Evolutionary conservation across 192 early-diverging fungal genomes (phyloP).

Genomic region (Thamnidium elegans): DNA sequence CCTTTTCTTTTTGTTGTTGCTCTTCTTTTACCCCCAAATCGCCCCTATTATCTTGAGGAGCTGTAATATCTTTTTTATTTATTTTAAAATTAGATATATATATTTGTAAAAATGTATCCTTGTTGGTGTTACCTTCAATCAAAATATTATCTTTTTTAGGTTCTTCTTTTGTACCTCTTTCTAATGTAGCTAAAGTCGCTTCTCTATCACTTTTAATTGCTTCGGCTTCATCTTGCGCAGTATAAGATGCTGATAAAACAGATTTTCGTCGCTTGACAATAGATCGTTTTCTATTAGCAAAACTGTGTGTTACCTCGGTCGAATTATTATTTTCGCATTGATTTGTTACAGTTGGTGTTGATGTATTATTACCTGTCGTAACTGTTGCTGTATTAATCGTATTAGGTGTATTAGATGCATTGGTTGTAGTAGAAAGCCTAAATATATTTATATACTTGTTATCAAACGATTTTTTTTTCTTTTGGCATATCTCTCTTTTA

Average conservation of each 20-base stretch:
- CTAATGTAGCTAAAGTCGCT: slow-evolving; percentile 18
- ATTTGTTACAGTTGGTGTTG: too few species aligned
- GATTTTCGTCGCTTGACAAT: slow-evolving; percentile 28
- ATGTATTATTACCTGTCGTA: too few species aligned
- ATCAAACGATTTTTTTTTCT: too few species aligned
- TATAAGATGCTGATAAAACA: slow-evolving; percentile 33
- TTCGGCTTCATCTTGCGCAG: slow-evolving; percentile 9
- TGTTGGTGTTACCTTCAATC: too few species aligned
- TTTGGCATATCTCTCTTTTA: too few species aligned
- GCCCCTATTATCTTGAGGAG: background rate
- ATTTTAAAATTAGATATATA: background rate
- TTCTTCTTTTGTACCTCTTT: slow-evolving; percentile 10
- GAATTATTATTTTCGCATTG: too few species aligned
- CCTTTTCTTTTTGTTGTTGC: background rate
- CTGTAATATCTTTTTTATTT: slow-evolving; percentile 8
- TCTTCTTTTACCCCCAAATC: background rate
- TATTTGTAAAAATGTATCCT: slow-evolving; percentile 2
- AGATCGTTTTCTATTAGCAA: slow-evolving; percentile 7
- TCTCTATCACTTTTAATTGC: slow-evolving; percentile 14
- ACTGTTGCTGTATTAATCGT: too few species aligned
- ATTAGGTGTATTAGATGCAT: too few species aligned
- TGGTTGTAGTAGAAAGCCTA: too few species aligned
- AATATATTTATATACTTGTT: too few species aligned
- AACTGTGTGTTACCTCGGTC: slow-evolving; percentile 7
- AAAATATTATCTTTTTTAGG: background rate